These are phyloP conservation scores for Gracilaria caudata DNA, from an alignment of 23 red algal species.

Conservation along the genomic window DNA sequence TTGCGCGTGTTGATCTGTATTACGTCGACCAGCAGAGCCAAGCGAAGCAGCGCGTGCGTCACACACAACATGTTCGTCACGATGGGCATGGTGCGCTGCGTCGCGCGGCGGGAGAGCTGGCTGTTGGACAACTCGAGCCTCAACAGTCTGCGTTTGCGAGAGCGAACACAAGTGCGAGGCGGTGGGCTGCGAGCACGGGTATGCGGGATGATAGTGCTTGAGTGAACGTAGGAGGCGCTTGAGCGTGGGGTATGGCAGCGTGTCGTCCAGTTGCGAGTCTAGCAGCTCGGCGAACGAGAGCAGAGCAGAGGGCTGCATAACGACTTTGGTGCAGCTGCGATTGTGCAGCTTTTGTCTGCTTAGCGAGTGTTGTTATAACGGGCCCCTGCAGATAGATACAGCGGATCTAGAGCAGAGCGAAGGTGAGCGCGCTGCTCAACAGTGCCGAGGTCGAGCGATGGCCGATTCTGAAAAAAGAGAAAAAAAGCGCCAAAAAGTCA, in stretches of 20 bases:
- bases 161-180: neutral
- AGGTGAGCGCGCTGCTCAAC: too few species aligned
- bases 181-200: neutral
- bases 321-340: too few species aligned
- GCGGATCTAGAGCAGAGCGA: too few species aligned
- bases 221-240: slow-evolving; percentile 40
- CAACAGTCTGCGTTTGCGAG: slow-evolving; percentile 39
- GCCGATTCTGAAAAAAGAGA: too few species aligned
- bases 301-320: neutral
- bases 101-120: neutral
- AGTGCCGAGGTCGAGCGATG: too few species aligned
- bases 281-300: slow-evolving; percentile 16
- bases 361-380: too few species aligned
- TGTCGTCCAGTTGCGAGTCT: neutral
- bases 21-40: neutral
- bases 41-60: neutral
- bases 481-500: too few species aligned
- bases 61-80: neutral
- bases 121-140: neutral
- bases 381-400: too few species aligned
- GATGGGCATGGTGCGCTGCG: neutral
- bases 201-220: slow-evolving; percentile 22
- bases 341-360: too few species aligned
- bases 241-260: slow-evolving; percentile 26
- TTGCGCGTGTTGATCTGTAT: neutral